A percentile compares a stretch with the other conserved stretches of the same genome.
phyloP scores from a whole-genome alignment of 805 yeast species.

The Saccharomyces cerevisiae region DNA sequence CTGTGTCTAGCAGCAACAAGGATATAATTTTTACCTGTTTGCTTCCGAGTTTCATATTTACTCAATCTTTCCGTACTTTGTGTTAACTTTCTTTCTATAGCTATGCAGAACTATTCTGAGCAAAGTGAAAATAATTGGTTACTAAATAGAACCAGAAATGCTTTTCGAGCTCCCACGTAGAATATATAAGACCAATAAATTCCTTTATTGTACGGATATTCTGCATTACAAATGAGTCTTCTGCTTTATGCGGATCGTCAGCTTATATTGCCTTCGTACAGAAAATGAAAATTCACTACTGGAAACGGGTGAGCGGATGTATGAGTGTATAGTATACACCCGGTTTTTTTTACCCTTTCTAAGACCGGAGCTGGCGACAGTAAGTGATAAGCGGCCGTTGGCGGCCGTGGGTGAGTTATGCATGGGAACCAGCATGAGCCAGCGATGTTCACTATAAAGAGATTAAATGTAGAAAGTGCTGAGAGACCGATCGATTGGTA shows the following conservation, averaged over 20 bases:
- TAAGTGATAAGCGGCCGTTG: not conserved
- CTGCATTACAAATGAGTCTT: not conserved
- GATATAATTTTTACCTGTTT: slow-evolving; percentile 66
- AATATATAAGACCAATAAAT: not conserved
- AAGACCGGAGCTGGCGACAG: not conserved
- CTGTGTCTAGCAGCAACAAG: slow-evolving; percentile 64
- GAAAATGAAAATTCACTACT: not conserved
- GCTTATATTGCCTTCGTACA: not conserved
- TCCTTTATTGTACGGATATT: not conserved
- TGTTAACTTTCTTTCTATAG: not conserved
- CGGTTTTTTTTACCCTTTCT: not conserved
- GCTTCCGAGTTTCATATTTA: slow-evolving; percentile 15
- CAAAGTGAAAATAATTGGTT: too few species aligned
- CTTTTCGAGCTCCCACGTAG: not conserved
- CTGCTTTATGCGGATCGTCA: not conserved
- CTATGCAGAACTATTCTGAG: too few species aligned
- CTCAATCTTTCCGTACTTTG: slow-evolving; percentile 2
- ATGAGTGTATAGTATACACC: not conserved
- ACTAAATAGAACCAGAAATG: too few species aligned
- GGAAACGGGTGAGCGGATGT: not conserved
- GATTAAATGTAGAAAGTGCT: not conserved
- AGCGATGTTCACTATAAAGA: not conserved
- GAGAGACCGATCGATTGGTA: not conserved
- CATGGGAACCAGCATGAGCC: not conserved
- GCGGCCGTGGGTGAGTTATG: not conserved